phyloP scores from a whole-genome alignment of 169 alveolate genomes.

The Babesia caballi region DNA sequence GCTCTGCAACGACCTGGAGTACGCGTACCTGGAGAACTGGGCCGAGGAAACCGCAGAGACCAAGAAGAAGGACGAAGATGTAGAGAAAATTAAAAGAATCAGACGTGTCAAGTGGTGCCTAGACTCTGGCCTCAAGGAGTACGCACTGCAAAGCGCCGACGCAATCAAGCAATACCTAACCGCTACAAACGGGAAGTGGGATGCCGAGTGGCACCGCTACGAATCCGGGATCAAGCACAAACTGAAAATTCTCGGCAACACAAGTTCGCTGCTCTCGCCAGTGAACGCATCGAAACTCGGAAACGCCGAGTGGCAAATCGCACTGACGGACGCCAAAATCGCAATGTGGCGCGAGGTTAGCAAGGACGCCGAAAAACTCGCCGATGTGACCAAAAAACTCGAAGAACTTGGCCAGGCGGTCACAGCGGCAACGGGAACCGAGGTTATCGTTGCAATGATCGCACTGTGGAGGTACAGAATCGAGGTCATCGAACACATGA shows the following conservation, averaged over 20 bases:
- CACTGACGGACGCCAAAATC: conserved; percentile 1
- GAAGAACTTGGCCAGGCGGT: not conserved
- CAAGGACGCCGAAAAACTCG: not conserved
- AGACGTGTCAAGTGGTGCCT: conserved; percentile 33
- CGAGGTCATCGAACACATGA: conserved; percentile 11
- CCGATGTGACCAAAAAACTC: not conserved
- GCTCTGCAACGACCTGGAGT: conserved; percentile 23
- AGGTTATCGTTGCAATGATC: not conserved
- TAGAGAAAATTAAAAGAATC: conserved; percentile 15
- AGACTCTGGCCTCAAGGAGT: conserved; percentile 17
- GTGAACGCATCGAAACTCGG: not conserved
- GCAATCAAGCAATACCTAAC: not conserved
- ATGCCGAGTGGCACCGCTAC: conserved; percentile 10
- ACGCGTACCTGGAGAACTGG: conserved; percentile 22
- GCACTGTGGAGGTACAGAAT: conserved; percentile 30
- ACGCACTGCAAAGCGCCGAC: conserved; percentile 4
- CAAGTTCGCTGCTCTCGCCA: not conserved
- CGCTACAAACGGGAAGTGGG: not conserved
- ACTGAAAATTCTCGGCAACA: not conserved
- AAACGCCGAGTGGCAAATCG: conserved; percentile 6
- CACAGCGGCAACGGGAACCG: not conserved
- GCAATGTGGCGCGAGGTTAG: not conserved
- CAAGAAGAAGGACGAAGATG: not conserved
- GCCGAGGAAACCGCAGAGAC: not conserved
- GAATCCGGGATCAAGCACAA: not conserved